Evolutionary conservation across 1,139 yeast species (phyloP).

Genomic region (Meyerozyma guilliermondii): DNA sequence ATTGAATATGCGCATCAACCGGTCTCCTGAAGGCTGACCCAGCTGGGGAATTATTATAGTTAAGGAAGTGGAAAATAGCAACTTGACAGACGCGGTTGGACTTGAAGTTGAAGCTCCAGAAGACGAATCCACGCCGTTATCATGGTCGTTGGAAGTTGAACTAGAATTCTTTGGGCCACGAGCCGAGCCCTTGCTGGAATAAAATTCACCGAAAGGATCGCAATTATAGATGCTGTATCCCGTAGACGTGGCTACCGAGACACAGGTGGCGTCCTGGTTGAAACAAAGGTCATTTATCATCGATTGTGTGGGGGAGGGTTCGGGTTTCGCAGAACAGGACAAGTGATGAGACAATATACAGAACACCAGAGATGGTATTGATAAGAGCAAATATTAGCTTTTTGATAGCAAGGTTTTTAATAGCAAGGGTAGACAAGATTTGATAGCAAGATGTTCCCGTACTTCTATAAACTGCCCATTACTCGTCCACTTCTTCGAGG

Average conservation of each 20-base stretch:
- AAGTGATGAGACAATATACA: not conserved
- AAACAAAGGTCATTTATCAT: slow-evolving; percentile 36
- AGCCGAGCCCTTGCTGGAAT: slow-evolving; percentile 11
- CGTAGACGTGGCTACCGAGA: slow-evolving; percentile 31
- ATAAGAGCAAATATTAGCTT: not conserved
- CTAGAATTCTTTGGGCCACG: not conserved
- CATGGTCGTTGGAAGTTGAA: not conserved
- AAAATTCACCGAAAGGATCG: slow-evolving; percentile 46
- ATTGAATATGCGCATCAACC: slow-evolving; percentile 58
- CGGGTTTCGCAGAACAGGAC: not conserved
- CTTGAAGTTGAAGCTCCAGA: not conserved
- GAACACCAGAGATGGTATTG: not conserved
- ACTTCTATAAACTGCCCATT: slow-evolving; percentile 4
- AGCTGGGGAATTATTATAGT: slow-evolving; percentile 55
- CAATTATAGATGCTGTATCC: slow-evolving; percentile 39
- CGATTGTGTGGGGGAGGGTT: not conserved
- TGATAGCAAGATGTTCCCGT: not conserved
- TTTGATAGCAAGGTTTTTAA: not conserved
- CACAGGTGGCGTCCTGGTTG: slow-evolving; percentile 41
- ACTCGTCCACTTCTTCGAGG: slow-evolving; percentile 47
- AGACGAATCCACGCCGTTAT: not conserved
- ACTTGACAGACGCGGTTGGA: slow-evolving; percentile 40
- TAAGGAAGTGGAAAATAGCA: slow-evolving; percentile 68
- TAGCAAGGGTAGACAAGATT: not conserved
- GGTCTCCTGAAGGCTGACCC: slow-evolving; percentile 37